Evolutionary conservation across 305 asterid species (phyloP).

Genomic region (Petunia hybrid): DNA sequence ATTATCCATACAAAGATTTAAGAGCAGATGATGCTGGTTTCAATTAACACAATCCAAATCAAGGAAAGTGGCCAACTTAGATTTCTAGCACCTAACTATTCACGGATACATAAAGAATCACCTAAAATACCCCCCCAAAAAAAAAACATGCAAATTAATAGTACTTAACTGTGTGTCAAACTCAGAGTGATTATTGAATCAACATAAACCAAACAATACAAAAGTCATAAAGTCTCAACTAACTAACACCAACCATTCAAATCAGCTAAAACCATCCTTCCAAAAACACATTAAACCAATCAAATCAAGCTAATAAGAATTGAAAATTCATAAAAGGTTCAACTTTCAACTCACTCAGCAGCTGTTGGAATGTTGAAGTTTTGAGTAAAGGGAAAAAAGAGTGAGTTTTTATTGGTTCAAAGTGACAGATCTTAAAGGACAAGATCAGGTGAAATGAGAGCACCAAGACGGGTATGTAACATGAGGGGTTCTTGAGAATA

Average conservation of each 20-base stretch:
- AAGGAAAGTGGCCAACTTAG: too few species aligned
- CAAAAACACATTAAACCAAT: neutral
- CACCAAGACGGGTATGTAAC: conserved; percentile 41
- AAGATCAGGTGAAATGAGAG: conserved; percentile 52
- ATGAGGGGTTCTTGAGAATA: conserved; percentile 7
- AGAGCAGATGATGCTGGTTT: neutral
- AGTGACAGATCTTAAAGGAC: conserved; percentile 61
- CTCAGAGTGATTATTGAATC: neutral
- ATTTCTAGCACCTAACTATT: neutral
- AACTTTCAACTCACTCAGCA: neutral
- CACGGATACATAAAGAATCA: neutral
- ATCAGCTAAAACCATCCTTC: too few species aligned
- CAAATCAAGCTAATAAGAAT: conserved; percentile 12
- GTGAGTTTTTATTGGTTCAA: conserved; percentile 5
- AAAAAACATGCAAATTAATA: neutral
- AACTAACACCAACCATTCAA: too few species aligned
- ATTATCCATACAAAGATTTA: neutral
- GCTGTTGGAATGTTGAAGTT: too few species aligned
- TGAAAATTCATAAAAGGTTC: neutral
- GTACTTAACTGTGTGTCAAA: neutral
- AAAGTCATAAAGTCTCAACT: too few species aligned
- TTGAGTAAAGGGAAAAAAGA: neutral
- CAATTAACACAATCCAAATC: neutral
- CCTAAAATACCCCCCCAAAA: neutral
- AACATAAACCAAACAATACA: conserved; percentile 10